These are phyloP conservation scores for Cyclotella baltica DNA, from an alignment of 108 stramenopile genomes.

Conservation along the genomic window DNA sequence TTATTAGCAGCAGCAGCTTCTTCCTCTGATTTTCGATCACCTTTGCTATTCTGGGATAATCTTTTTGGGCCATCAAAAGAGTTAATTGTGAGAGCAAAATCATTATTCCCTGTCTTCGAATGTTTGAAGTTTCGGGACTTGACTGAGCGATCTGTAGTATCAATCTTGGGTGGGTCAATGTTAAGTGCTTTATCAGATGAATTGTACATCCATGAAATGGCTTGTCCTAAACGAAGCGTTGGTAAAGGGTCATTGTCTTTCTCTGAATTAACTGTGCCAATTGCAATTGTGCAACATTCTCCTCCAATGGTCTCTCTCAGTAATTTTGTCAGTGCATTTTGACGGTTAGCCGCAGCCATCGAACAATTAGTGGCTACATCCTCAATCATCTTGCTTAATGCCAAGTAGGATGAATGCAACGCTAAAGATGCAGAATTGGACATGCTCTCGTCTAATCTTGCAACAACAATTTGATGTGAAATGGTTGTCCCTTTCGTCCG, in stretches of 20 bases:
- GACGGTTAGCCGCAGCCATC: neutral
- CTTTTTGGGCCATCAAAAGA: constrained; percentile 3
- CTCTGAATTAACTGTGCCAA: constrained; percentile 10
- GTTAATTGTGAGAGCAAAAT: neutral
- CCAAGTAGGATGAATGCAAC: constrained; percentile 30
- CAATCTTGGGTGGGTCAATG: neutral
- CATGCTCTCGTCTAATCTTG: constrained; percentile 24
- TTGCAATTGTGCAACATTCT: constrained; percentile 19
- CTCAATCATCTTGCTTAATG: constrained; percentile 7
- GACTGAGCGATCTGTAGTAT: neutral
- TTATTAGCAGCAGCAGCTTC: too few relatives aligned
- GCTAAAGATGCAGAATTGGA: constrained; percentile 27
- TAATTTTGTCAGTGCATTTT: constrained; percentile 17
- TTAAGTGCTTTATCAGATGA: neutral
- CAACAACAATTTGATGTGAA: constrained; percentile 18
- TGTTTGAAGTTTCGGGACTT: neutral
- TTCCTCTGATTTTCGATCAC: neutral
- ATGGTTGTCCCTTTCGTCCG: neutral
- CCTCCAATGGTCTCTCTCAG: constrained; percentile 20
- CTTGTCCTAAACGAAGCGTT: constrained; percentile 26
- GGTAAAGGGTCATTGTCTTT: constrained; percentile 14
- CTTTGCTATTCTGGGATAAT: neutral
- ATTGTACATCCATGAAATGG: constrained; percentile 27
- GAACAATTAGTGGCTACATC: constrained; percentile 19
- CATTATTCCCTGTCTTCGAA: neutral